Percentiles rank a stretch among this genome's conserved stretches.
These are phyloP conservation scores for Pseudocercospora vitis DNA, from an alignment of 2,329 filamentous ascomycete species.

Conservation along the genomic window DNA sequence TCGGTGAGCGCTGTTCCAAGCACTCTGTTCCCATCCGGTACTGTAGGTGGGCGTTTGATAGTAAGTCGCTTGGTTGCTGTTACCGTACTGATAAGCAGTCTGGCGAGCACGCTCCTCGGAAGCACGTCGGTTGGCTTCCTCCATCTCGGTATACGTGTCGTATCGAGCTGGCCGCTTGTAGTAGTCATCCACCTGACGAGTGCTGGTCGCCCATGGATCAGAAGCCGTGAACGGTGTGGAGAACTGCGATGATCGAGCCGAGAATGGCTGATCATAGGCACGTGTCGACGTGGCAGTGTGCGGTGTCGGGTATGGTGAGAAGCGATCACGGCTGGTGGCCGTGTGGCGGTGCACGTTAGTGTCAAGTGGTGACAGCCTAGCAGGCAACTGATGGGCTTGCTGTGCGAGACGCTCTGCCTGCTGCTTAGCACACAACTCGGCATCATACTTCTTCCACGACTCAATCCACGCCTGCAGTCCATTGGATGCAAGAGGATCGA, in stretches of 20 bases:
- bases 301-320: slow-evolving; percentile 40
- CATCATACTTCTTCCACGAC: slow-evolving; percentile 66
- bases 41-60: slow-evolving; percentile 32
- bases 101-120: slow-evolving; percentile 37
- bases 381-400: slow-evolving; percentile 34
- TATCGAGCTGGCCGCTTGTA: slow-evolving; percentile 37
- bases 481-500: slow-evolving; percentile 75
- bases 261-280: slow-evolving; percentile 32
- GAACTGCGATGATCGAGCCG: slow-evolving; percentile 36
- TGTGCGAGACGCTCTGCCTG: slow-evolving; percentile 45
- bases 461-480: slow-evolving; percentile 66
- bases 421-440: slow-evolving; percentile 36
- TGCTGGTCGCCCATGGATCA: slow-evolving; percentile 36
- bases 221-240: slow-evolving; percentile 36
- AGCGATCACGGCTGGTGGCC: slow-evolving; percentile 46
- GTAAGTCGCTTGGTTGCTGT: slow-evolving; percentile 32
- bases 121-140: slow-evolving; percentile 35
- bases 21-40: slow-evolving; percentile 37
- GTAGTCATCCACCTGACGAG: slow-evolving; percentile 36
- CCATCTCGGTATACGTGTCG: slow-evolving; percentile 30
- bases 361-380: slow-evolving; percentile 60
- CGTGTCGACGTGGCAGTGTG: slow-evolving; percentile 31
- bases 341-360: slow-evolving; percentile 60
- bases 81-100: slow-evolving; percentile 33
- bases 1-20: slow-evolving; percentile 37